These are phyloP conservation scores for Geotrichum reessii DNA, from an alignment of 1,139 yeast species.

Conservation along the genomic window DNA sequence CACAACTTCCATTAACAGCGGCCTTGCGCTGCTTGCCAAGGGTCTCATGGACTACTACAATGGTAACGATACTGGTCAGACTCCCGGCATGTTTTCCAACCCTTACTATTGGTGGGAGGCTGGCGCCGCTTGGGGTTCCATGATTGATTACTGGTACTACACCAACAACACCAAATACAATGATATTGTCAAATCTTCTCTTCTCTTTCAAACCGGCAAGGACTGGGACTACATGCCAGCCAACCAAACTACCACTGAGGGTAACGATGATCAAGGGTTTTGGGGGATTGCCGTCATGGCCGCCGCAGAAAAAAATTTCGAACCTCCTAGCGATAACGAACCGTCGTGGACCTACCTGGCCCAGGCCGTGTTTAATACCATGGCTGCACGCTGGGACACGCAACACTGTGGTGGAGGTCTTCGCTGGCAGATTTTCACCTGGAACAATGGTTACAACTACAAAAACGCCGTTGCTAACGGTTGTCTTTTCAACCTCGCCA, in stretches of 20 bases:
- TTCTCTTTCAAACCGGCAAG: conserved; percentile 61
- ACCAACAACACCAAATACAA: conserved; percentile 60
- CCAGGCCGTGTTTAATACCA: conserved; percentile 81
- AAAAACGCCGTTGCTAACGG: conserved; percentile 90
- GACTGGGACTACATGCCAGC: conserved; percentile 67
- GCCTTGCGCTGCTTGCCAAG: conserved; percentile 51
- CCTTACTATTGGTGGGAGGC: conserved; percentile 97
- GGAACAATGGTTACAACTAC: conserved; percentile 92
- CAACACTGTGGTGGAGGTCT: conserved; percentile 76
- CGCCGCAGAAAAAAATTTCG: conserved; percentile 76
- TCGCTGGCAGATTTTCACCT: conserved; percentile 93
- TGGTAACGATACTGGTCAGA: conserved; percentile 48
- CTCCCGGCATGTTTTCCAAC: conserved; percentile 65
- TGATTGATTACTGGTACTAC: conserved; percentile 61
- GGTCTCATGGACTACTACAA: conserved; percentile 72
- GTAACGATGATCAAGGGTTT: conserved; percentile 89
- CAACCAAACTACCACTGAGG: conserved; percentile 72
- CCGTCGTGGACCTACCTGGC: conserved; percentile 69
- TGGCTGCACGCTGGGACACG: conserved; percentile 84
- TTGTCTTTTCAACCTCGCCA: conserved; percentile 80
- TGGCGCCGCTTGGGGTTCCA: conserved; percentile 79
- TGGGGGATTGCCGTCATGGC: conserved; percentile 84
- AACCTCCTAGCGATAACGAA: conserved; percentile 49
- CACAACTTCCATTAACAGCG: conserved; percentile 33
- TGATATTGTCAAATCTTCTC: conserved; percentile 49